Base-by-base conservation (phyloP, 148 eudicot genomes). In the Agrostemma githago region DNA sequence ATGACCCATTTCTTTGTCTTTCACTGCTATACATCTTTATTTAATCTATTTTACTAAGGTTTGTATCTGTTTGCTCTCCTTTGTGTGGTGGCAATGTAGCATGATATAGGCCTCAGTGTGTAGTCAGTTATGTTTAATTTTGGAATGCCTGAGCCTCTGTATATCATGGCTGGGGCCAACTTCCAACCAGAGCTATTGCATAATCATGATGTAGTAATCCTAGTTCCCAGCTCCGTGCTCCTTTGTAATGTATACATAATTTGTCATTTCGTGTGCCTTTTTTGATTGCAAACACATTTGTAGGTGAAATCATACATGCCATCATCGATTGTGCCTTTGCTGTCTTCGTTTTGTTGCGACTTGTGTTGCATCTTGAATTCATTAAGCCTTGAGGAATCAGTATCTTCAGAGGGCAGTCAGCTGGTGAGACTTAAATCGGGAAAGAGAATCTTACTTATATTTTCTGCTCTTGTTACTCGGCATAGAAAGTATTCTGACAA, bases 291-390 rank as follows among this genome's bases (percentile, higher is more conserved):
- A 38, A 14, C 63, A 38, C 54, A 84, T 85, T 76, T 85, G 68
- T 77, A 90, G 92, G 88, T 88, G 69, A 84, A 88, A 74, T 90
- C 96, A 56, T 88, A 90, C 82, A 90, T 90, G 96, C 96, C 96
- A 67, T 81, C 88, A 41, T 80, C 92, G 57, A 59, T 90, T 79
- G 86, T 72, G 58, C 83, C 90, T 58, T 80, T 79, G 46, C 79
- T 88, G 48, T 81, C 82, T 81, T 78, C 88, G 59, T 78, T 90
- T 76, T 88, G 88, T 72, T 53, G 80, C 68, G 90, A 88, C 79
- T 77, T 90, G 16, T 81, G 78, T 80, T 62, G 72, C 57, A 74
- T 90, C 53, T 82, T 90, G 79, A 76, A 62, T 68, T 87, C 89
- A 14, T 70, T 90, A 78, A 83, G 74, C 67, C 81, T 88, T 78